Percentiles rank a stretch among this genome's conserved stretches.
phyloP scores from a whole-genome alignment of 176 grass and related monocot genomes.

The Canna indica region DNA sequence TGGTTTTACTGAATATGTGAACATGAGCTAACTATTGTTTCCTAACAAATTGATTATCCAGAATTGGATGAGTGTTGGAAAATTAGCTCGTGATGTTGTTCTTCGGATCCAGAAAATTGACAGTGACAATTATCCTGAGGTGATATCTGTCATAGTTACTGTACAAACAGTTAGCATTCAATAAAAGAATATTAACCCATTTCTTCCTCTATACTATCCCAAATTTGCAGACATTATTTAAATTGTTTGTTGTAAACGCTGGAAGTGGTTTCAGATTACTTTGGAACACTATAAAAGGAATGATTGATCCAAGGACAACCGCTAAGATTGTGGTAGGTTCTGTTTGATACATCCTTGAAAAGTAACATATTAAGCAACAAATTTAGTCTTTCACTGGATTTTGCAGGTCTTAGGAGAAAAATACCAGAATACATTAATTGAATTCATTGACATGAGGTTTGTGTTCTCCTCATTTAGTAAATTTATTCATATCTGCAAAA shows the following conservation, averaged over 20 bases:
- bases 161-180: neutral
- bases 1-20: slow-evolving; percentile 12
- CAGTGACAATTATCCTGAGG: slow-evolving; percentile 43
- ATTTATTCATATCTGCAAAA: neutral
- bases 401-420: slow-evolving; percentile 35
- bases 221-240: slow-evolving; percentile 32
- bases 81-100: slow-evolving; percentile 38
- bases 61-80: slow-evolving; percentile 42
- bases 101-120: slow-evolving; percentile 41
- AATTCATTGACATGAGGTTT: slow-evolving; percentile 31
- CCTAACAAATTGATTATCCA: slow-evolving; percentile 12
- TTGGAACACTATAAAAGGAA: slow-evolving; percentile 40
- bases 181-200: neutral
- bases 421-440: slow-evolving; percentile 33
- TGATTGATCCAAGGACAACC: slow-evolving; percentile 42
- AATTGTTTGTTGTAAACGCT: slow-evolving; percentile 41
- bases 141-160: neutral
- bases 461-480: neutral
- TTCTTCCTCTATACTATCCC: slow-evolving; percentile 6
- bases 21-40: neutral
- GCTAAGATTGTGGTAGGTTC: slow-evolving; percentile 32
- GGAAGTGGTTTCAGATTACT: slow-evolving; percentile 37
- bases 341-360: slow-evolving; percentile 2
- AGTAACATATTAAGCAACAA: slow-evolving; percentile 1
- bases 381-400: neutral